Evolutionary conservation across 345 rosid genomes (phyloP), one percentile per base, ranked within the genome.

Genomic region (Dovyalis caffra): DNA sequence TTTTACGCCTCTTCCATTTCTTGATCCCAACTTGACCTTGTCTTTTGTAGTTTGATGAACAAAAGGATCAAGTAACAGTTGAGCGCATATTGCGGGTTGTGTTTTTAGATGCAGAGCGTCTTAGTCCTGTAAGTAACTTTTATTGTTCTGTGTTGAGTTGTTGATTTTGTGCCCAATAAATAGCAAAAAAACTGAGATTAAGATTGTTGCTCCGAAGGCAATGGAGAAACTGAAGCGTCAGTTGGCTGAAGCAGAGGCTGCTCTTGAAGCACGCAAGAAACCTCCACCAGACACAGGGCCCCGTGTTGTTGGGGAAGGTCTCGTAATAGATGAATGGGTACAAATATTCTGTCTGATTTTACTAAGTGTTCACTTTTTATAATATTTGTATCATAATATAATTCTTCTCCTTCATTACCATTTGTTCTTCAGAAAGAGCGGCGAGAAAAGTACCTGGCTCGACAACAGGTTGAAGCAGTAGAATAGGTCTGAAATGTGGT

Each of bases 391-490:
- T 21, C 47, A 34, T 47, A 1, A 43, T 33, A 3, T 26, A 58
- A 32, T 53, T 33, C 35, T 34, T 18, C 9, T n/a, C 60, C 10
- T 72, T 68, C 66, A 35, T 33, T 6, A 16, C 66, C 18, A 5
- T 66, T 0, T 3, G 35, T 78, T 70, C 82, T 68, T 49, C 93
- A 95, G 99, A 95, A 91, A 81, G 99, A 95, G 82, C 86, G 99
- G 68, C 88, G 97, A 74, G 99, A 95, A 85, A 95, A 90, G 77
- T 95, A 95, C 78, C 87, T 95, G 70, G 99, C 99, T 72, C 87
- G 88, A 63, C 99, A 92, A 73, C 92, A 91, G 71, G 91, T 91
- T 8, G 93, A 88, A 80, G 88, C 82, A 1, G 81, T 83, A 11
- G 87, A 80, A 47, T 76, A 83, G 1, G 4, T 75, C 10, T 87